These are phyloP conservation scores for Beauveria scarabaeidicola DNA, from an alignment of 2,329 filamentous ascomycete species.

Conservation along the genomic window DNA sequence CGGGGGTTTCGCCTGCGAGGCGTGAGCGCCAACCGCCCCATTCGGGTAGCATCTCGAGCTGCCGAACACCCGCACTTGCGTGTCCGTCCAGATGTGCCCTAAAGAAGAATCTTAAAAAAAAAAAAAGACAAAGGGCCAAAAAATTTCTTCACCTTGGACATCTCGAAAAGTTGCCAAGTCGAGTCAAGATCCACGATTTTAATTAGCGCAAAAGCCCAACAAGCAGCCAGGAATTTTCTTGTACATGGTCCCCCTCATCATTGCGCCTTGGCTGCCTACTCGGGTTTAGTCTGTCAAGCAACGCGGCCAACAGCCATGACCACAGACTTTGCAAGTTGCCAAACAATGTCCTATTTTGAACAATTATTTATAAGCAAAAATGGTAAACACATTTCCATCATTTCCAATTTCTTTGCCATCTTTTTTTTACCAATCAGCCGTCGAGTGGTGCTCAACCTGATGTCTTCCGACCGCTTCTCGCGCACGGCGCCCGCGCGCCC, in stretches of 20 bases:
- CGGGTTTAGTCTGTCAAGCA: neutral
- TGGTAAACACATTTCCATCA: neutral
- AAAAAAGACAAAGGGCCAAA: neutral
- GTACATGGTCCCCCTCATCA: neutral
- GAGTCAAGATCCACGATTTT: conserved; percentile 9
- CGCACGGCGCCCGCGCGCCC: neutral
- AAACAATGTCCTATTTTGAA: neutral
- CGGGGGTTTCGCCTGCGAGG: neutral
- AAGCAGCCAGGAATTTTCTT: neutral
- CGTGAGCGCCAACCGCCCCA: conserved; percentile 7
- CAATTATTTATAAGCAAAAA: neutral
- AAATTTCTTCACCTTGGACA: neutral
- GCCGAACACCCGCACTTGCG: neutral
- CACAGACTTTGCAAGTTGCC: neutral
- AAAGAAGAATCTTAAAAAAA: neutral
- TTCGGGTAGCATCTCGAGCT: neutral
- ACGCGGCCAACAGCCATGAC: neutral
- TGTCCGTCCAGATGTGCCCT: neutral
- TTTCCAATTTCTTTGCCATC: no score
- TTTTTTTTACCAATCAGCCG: no score
- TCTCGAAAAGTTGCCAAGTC: conserved; percentile 8
- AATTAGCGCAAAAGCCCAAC: no score
- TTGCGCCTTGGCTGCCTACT: conserved; percentile 11
- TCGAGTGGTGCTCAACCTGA: neutral
- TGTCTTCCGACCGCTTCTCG: neutral